Percentiles rank a stretch among this genome's conserved stretches.
These are phyloP conservation scores for Solioccasus polychromus DNA, from an alignment of 768 basidiomycete genomes.

Conservation along the genomic window DNA sequence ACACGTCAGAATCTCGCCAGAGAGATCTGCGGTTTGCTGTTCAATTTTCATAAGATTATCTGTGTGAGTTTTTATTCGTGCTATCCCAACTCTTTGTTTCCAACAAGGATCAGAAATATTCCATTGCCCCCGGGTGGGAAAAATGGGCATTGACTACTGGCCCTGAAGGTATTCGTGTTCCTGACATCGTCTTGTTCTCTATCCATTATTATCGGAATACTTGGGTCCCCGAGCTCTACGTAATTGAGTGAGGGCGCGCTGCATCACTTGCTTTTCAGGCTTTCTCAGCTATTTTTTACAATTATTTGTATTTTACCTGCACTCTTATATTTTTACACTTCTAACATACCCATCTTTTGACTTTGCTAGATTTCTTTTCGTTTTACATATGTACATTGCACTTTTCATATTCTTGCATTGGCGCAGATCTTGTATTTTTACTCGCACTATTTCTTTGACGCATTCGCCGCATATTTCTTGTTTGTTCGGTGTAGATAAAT, in stretches of 20 bases:
- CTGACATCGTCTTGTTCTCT: constrained; percentile 20
- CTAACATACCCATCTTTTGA: no score
- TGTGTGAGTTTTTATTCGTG: constrained; percentile 6
- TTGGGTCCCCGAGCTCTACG: constrained; percentile 30
- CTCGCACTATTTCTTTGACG: no score
- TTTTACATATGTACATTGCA: no score
- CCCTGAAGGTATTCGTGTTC: constrained; percentile 12
- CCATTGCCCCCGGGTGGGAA: constrained; percentile 10
- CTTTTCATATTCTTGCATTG: no score
- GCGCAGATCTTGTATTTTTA: no score
- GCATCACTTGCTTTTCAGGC: neutral
- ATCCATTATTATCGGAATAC: constrained; percentile 27
- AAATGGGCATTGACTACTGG: constrained; percentile 20
- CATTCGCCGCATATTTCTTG: no score
- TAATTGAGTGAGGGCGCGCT: constrained; percentile 19
- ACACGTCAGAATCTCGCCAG: constrained; percentile 21
- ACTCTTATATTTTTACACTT: neutral
- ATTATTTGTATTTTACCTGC: constrained; percentile 10
- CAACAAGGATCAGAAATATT: constrained; percentile 5
- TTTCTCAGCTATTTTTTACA: neutral
- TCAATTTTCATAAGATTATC: constrained; percentile 1
- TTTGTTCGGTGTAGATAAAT: no score
- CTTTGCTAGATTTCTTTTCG: no score
- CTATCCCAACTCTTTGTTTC: neutral
- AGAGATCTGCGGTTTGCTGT: constrained; percentile 15